phyloP scores from a whole-genome alignment of 2,329 filamentous ascomycete genomes.

The Tolypocladium amazonense region DNA sequence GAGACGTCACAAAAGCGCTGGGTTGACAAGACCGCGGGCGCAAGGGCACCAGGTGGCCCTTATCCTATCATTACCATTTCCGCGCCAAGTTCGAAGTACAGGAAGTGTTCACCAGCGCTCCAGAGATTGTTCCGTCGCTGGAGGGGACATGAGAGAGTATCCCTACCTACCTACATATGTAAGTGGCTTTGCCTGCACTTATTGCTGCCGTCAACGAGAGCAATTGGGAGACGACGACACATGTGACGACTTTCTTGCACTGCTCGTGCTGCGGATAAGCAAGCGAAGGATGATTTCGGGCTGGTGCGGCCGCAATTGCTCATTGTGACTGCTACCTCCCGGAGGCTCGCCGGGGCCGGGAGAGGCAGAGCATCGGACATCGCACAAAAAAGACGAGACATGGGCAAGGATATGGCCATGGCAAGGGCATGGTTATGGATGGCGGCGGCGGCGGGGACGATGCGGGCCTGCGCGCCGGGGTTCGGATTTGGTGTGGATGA shows the following conservation, averaged over 20 bases:
- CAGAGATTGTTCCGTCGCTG: not conserved
- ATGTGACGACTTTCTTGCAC: not conserved
- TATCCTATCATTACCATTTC: too few relatives aligned
- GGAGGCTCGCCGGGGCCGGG: not conserved
- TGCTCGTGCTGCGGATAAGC: not conserved
- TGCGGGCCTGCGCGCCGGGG: not conserved
- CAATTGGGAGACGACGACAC: not conserved
- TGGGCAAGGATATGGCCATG: not conserved
- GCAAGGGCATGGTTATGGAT: not conserved
- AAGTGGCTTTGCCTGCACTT: not conserved
- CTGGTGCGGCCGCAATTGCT: not conserved
- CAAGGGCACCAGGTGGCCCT: too few relatives aligned
- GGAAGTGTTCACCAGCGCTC: too few relatives aligned
- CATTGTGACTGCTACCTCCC: not conserved
- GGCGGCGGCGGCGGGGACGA: not conserved
- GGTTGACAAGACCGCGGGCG: not conserved
- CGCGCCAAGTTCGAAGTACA: too few relatives aligned
- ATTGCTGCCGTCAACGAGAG: not conserved
- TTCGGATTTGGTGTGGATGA: not conserved
- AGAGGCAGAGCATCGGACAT: not conserved
- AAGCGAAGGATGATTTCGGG: not conserved
- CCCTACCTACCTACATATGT: too few relatives aligned
- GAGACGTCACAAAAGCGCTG: not conserved
- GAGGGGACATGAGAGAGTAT: too few relatives aligned
- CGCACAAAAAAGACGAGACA: not conserved